Conservation (phyloP, 805 yeast species). For the Sungouiella thailandica region DNA sequence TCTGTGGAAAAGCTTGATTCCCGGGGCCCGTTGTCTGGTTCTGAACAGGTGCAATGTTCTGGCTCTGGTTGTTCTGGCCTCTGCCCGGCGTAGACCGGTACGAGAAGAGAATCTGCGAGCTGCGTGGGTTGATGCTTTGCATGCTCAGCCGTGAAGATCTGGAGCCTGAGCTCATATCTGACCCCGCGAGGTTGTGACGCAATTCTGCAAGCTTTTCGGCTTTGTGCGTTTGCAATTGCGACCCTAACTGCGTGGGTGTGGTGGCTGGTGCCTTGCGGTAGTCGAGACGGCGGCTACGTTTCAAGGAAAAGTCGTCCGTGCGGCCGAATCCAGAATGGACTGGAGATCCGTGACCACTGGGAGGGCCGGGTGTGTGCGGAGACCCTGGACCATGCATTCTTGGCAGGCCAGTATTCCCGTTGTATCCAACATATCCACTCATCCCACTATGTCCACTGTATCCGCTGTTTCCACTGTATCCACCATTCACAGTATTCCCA, state of each 20-base stretch:
- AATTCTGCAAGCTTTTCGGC: conserved; percentile 23
- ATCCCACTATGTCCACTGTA: too few relatives aligned
- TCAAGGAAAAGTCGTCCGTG: conserved; percentile 24
- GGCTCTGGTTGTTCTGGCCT: too few relatives aligned
- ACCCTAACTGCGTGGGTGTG: conserved; percentile 17
- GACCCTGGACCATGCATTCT: too few relatives aligned
- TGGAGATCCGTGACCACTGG: too few relatives aligned
- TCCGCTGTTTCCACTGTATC: too few relatives aligned
- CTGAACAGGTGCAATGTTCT: too few relatives aligned
- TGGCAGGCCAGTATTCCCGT: not conserved
- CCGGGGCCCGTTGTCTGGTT: too few relatives aligned
- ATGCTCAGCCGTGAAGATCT: conserved; percentile 4
- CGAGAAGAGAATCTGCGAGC: conserved; percentile 32
- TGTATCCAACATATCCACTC: too few relatives aligned
- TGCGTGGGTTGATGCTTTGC: conserved; percentile 19
- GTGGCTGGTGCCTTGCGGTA: conserved; percentile 27
- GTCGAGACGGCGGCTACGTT: conserved; percentile 36
- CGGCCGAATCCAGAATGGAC: too few relatives aligned
- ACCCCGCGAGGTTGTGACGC: conserved; percentile 14
- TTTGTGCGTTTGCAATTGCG: conserved; percentile 21
- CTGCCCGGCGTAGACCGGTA: too few relatives aligned
- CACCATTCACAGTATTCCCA: too few relatives aligned
- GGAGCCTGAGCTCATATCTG: not conserved
- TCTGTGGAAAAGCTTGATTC: too few relatives aligned
- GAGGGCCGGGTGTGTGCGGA: not conserved